Evolutionary conservation across 768 basidiomycete genomes (phyloP).

Genomic region (Rhodotorula sphaerocarpa): DNA sequence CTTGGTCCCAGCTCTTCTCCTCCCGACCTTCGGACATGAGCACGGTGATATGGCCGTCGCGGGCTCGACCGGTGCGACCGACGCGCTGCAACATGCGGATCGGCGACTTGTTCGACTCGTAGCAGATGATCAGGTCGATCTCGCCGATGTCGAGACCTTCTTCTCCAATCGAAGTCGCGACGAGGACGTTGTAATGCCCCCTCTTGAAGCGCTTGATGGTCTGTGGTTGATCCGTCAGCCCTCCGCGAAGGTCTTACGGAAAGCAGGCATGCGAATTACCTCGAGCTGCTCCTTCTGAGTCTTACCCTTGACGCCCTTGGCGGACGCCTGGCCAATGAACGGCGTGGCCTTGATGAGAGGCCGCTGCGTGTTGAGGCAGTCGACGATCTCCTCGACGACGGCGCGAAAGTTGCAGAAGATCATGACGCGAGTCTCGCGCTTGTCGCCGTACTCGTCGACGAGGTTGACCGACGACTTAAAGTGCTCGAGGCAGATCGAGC

Average conservation of each 20-base stretch:
- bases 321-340: conserved; percentile 84
- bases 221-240: conserved; percentile 45
- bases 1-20: conserved; percentile 79
- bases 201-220: conserved; percentile 76
- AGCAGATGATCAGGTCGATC: conserved; percentile 89
- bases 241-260: neutral
- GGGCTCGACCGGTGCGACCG: conserved; percentile 88
- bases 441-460: conserved; percentile 35
- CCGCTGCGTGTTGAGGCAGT: conserved; percentile 57
- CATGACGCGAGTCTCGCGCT: conserved; percentile 57
- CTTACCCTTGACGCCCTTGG: conserved; percentile 75
- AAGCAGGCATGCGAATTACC: conserved; percentile 48
- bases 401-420: conserved; percentile 87
- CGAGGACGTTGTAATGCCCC: conserved; percentile 81
- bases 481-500: conserved; percentile 65
- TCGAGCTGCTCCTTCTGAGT: conserved; percentile 85
- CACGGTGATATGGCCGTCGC: conserved; percentile 79
- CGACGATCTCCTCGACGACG: conserved; percentile 83
- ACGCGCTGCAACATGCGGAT: conserved; percentile 96
- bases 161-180: conserved; percentile 94
- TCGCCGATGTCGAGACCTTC: conserved; percentile 98
- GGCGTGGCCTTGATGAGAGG: conserved; percentile 71
- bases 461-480: conserved; percentile 53
- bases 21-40: conserved; percentile 84
- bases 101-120: conserved; percentile 90